Evolutionary conservation across 2,329 filamentous ascomycete genomes (phyloP), one percentile per base, ranked within the genome.

Genomic region (Fusarium sp.): DNA sequence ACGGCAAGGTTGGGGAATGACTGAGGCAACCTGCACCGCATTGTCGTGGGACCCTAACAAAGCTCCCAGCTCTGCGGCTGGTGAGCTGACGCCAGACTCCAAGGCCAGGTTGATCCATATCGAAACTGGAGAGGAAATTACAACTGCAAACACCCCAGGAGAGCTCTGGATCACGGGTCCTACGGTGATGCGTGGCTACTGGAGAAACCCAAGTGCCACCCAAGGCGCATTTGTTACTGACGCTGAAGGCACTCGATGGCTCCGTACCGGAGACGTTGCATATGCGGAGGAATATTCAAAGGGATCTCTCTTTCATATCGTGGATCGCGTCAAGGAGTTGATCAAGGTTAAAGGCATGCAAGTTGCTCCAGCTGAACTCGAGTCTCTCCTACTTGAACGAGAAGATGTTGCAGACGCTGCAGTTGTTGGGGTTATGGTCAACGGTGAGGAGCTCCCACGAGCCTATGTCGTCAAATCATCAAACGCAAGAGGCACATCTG

Each of bases 1-100:
- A 18, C 83, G 84, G 78, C 93, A 95, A 81, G 94, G 93, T 8
- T 97, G 93, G 92, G 94, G 94, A 10, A 95, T 97, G 94, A 96
- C 94, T 3, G 94, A 96, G 79, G 83, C 88, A 6, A 96, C 93
- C 1, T 95, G 93, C 80, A 90, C 91, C 1, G 85, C 88, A 24
- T 86, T 93, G 18, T 86, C 86, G 12, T 95, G 91, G 87, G 86
- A 92, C 70, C 86, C 93, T 26, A 95, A 95, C 78, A 70, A 71
- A 47, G 57, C 71, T 13, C 68, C 71, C 22, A 78, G 74, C 39
- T 64, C 75, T 45, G 78, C 77, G 22, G 75, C 77, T 24, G 77
- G 77, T 38, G 77, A 76, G 61, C 60, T 78, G 90, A 88, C 77
- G 45, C 75, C 77, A 7, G 74, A 78, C 61, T 78, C 75, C 38